Evolutionary conservation across 2,329 filamentous ascomycete species (phyloP).

Genomic region (Talaromyces sp.): DNA sequence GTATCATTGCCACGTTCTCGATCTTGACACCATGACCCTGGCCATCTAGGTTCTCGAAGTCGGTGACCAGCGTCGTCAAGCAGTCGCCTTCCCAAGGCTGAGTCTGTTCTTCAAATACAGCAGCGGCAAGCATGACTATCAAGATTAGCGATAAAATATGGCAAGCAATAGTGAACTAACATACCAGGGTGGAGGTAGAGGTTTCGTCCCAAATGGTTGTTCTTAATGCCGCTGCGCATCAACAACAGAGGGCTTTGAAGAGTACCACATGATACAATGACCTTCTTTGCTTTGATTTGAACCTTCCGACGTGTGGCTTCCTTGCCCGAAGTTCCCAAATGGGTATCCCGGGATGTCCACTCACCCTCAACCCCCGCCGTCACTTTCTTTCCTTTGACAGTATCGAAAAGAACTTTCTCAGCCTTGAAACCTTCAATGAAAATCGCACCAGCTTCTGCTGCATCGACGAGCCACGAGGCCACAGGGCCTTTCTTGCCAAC

Average conservation of each 20-base stretch:
- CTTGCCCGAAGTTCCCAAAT: conserved; percentile 56
- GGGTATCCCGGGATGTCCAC: conserved; percentile 69
- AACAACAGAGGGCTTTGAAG: conserved; percentile 75
- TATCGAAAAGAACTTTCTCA: conserved; percentile 66
- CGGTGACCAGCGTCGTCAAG: conserved; percentile 71
- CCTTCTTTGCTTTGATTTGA: conserved; percentile 71
- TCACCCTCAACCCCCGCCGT: conserved; percentile 69
- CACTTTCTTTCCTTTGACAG: conserved; percentile 48
- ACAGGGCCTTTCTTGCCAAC: conserved; percentile 76
- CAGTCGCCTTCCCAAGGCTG: conserved; percentile 74
- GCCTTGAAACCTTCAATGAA: conserved; percentile 82
- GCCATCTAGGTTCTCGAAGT: conserved; percentile 77
- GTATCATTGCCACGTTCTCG: conserved; percentile 73
- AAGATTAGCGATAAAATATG: conserved; percentile 12
- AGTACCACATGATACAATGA: conserved; percentile 73
- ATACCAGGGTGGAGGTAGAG: conserved; percentile 76
- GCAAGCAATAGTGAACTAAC: conserved; percentile 22
- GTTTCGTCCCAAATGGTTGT: conserved; percentile 76
- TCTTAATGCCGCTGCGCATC: conserved; percentile 73
- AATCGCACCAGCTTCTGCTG: conserved; percentile 68
- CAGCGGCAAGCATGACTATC: conserved; percentile 44
- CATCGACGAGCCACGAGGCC: conserved; percentile 74
- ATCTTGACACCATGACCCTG: conserved; percentile 79
- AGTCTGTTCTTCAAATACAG: conserved; percentile 66
- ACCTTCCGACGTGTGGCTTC: conserved; percentile 58